Evolutionary conservation across 805 yeast species (phyloP).

Genomic region (Wickerhamomyces pijperi): DNA sequence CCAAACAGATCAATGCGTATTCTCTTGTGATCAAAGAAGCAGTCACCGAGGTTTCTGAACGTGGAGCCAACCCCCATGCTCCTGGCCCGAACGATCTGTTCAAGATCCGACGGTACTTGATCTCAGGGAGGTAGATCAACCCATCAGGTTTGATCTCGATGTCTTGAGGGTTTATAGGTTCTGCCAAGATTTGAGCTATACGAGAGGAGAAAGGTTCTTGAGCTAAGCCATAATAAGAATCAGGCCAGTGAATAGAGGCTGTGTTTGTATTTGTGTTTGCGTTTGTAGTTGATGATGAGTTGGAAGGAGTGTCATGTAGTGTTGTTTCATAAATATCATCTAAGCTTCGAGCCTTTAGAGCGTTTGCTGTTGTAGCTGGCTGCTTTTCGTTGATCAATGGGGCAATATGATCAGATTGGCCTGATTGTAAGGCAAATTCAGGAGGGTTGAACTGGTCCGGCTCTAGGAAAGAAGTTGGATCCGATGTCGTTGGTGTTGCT

Average conservation of each 20-base stretch:
- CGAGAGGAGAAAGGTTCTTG: conserved; percentile 58
- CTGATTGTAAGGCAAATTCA: conserved; percentile 14
- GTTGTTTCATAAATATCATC: conserved; percentile 11
- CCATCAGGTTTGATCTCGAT: conserved; percentile 97
- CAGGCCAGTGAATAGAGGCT: conserved; percentile 56
- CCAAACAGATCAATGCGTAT: conserved; percentile 78
- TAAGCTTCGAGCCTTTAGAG: conserved; percentile 10
- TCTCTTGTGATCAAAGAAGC: conserved; percentile 74
- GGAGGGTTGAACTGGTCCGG: conserved; percentile 10
- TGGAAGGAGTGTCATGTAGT: conserved; percentile 13
- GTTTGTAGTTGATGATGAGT: too few relatives aligned
- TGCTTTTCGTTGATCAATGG: neutral
- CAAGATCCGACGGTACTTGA: conserved; percentile 82
- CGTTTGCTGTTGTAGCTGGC: neutral
- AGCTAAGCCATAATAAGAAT: conserved; percentile 81
- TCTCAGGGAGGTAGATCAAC: conserved; percentile 82
- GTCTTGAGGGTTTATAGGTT: conserved; percentile 56
- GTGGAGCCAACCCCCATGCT: conserved; percentile 96
- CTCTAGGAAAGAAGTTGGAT: neutral
- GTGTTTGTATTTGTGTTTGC: too few relatives aligned
- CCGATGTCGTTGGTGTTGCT: neutral
- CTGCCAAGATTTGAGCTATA: conserved; percentile 47
- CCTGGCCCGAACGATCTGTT: conserved; percentile 96
- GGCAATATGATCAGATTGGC: conserved; percentile 7
- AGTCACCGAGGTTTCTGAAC: conserved; percentile 75